phyloP scores from a whole-genome alignment of 164 flowering plant genomes.

The Stephania japonica region DNA sequence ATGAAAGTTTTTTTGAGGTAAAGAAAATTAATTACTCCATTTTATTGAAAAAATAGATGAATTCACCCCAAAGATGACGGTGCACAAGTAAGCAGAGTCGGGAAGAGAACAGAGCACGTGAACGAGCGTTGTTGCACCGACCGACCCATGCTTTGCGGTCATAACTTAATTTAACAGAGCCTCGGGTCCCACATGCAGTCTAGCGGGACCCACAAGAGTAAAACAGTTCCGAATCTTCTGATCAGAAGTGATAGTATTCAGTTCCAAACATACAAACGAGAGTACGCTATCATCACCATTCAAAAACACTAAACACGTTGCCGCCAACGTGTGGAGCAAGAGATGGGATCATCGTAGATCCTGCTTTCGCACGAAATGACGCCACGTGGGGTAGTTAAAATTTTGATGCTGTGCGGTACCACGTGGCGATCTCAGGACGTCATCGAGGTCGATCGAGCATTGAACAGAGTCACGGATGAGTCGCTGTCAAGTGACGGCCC shows the following conservation, averaged over 20 bases:
- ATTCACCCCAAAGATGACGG: neutral
- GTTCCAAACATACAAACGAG: neutral
- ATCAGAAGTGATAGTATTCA: neutral
- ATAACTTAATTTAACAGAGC: neutral
- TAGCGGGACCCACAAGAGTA: no score
- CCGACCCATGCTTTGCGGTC: neutral
- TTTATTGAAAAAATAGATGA: neutral
- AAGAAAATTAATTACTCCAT: no score
- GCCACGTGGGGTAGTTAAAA: neutral
- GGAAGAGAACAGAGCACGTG: neutral
- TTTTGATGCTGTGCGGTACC: neutral
- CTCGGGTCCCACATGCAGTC: neutral
- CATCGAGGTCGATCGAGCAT: neutral
- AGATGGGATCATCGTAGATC: neutral
- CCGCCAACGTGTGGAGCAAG: neutral
- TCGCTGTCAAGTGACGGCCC: neutral
- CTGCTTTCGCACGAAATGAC: neutral
- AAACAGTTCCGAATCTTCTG: no score
- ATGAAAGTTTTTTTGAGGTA: no score
- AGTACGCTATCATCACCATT: neutral
- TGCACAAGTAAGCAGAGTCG: neutral
- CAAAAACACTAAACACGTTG: neutral
- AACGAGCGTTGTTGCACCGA: neutral
- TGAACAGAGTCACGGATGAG: conserved; percentile 2
- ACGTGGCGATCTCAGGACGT: neutral